These are phyloP conservation scores for Solanum hybrid DNA, from an alignment of 305 asterid genomes.

Conservation along the genomic window DNA sequence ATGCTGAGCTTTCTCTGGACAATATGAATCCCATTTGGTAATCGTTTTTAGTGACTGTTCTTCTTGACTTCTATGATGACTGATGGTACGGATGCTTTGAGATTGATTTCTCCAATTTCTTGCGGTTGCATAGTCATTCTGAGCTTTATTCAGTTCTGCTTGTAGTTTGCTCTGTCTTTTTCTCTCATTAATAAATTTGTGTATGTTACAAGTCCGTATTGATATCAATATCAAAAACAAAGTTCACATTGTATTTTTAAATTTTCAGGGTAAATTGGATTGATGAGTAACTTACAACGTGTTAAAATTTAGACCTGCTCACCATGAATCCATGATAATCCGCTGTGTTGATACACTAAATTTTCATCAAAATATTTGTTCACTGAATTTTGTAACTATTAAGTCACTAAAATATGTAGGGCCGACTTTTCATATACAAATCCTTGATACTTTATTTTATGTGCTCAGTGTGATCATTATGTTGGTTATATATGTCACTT, in stretches of 20 bases:
- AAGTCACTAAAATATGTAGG: background rate
- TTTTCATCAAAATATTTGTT: background rate
- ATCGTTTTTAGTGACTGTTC: background rate
- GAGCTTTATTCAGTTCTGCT: background rate
- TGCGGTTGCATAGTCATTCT: background rate
- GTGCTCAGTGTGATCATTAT: background rate
- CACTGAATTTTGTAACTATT: background rate
- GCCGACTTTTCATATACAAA: background rate
- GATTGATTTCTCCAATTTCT: background rate
- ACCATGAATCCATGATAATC: background rate
- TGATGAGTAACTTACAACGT: background rate
- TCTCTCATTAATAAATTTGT: background rate
- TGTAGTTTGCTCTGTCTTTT: background rate
- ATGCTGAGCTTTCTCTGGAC: background rate
- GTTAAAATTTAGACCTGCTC: background rate
- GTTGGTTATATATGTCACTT: background rate
- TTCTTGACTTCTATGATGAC: background rate
- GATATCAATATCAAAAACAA: background rate
- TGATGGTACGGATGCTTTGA: background rate
- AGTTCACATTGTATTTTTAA: background rate
- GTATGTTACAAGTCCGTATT: background rate
- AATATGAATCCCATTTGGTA: background rate
- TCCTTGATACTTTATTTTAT: background rate
- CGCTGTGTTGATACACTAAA: background rate
- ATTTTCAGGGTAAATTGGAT: background rate